Base-by-base conservation (phyloP, 2,329 filamentous ascomycete genomes). In the Exophiala mesophila region DNA sequence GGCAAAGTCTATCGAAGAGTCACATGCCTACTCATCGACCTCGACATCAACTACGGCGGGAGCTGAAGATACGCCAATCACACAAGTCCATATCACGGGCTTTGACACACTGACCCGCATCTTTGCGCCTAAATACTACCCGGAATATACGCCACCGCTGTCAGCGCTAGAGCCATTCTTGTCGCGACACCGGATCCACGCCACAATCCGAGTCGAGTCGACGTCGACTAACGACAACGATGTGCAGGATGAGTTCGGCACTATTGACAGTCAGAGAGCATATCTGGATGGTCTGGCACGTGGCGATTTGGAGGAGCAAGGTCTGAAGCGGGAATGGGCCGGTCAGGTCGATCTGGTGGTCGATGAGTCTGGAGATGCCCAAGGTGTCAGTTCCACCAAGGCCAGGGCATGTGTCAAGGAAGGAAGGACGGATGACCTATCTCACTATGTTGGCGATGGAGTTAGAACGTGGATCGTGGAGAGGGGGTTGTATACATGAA, bases 31-130 rank as follows among this genome's bases (percentile, higher is more conserved):
- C 47, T 21, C 39, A 2, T 48, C 57, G 3, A 39, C 64, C 8
- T 23, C 35, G 5, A 4, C 26, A 8, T 34, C 29, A 5, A 3
- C 5, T 15, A 5, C 19, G 3, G n/a, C n/a, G n/a, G n/a, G n/a
- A n/a, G n/a, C n/a, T n/a, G n/a, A n/a, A n/a, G n/a, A n/a, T n/a
- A n/a, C n/a, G n/a, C n/a, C n/a, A n/a, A 26, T 26, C 23, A 26
- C 23, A 12, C 70, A 73, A 53, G 60, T 71, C 26, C 70, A 72
- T 58, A 59, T 73, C 16, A 69, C 62, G 1, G 70, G 70, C 17
- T 73, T 67, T 50, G 70, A 73, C 55, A 73, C 70, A 1, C 47
- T 73, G 43, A 63, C 69, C 30, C 66, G 70, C 12, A 68, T 73
- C 37, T 68, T 73, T 52, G 61, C 71, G 49, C 50, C 66, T 4